phyloP scores from a whole-genome alignment of 2,329 filamentous ascomycete species.

The Ophiostoma ips region DNA sequence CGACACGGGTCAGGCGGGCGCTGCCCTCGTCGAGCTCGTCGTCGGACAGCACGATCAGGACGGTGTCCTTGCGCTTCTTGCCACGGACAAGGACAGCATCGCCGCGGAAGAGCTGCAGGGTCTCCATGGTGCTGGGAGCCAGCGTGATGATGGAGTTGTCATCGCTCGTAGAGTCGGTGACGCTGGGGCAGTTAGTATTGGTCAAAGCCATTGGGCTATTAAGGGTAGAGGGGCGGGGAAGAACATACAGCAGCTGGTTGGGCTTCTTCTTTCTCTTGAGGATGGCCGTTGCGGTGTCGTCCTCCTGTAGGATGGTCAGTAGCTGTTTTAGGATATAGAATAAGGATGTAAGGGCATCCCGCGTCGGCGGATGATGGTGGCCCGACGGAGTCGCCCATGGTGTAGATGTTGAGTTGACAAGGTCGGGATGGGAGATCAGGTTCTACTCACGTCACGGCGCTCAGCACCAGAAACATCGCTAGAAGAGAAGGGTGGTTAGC shows the following conservation, averaged over 20 bases:
- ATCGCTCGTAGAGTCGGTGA: slow-evolving; percentile 97
- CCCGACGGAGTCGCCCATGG: not conserved
- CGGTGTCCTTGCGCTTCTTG: slow-evolving; percentile 99
- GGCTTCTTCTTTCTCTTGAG: slow-evolving; percentile 99
- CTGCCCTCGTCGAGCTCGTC: slow-evolving; percentile 97
- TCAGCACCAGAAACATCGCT: slow-evolving; percentile 86
- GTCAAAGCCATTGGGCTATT: not conserved
- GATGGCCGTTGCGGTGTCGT: slow-evolving; percentile 89
- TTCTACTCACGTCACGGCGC: slow-evolving; percentile 46
- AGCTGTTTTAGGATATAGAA: not conserved
- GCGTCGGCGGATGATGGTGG: too few species aligned
- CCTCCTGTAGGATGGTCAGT: slow-evolving; percentile 30
- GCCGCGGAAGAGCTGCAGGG: slow-evolving; percentile 93
- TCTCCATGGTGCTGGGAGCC: slow-evolving; percentile 98
- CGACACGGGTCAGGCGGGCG: slow-evolving; percentile 94
- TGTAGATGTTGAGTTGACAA: not conserved
- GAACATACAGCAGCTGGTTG: slow-evolving; percentile 79
- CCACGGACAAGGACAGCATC: slow-evolving; percentile 97
- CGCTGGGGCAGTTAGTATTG: slow-evolving; percentile 38
- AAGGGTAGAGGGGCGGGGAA: not conserved
- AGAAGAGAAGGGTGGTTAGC: slow-evolving; percentile 23
- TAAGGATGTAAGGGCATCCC: too few species aligned
- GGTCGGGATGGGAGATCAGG: too few species aligned
- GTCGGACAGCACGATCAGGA: slow-evolving; percentile 91
- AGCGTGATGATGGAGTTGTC: slow-evolving; percentile 99